Evolutionary conservation across 495 filamentous ascomycete genomes (phyloP).

Genomic region (Amphirosellinia nigrospora): DNA sequence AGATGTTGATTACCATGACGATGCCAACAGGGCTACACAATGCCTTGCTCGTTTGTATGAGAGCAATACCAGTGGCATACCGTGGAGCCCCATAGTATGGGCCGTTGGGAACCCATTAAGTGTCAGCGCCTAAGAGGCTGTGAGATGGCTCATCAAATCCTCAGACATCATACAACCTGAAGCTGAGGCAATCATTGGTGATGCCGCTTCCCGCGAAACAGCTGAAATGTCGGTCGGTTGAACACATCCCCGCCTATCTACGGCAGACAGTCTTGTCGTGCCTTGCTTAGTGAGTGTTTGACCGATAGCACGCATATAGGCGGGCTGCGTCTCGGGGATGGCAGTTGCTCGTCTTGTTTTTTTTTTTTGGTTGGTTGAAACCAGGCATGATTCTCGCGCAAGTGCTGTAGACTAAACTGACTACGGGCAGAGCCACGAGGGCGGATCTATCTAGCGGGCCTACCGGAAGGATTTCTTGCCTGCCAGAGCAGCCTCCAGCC

Average conservation of each 20-base stretch:
- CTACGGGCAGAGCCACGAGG: neutral
- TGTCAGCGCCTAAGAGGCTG: constrained; percentile 20
- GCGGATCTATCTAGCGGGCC: neutral
- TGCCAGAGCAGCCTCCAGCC: neutral
- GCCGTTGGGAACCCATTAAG: neutral
- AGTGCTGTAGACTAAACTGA: neutral
- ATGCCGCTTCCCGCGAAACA: constrained; percentile 12
- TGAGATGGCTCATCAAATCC: constrained; percentile 18
- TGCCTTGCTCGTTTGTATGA: constrained; percentile 2
- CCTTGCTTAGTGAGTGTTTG: constrained; percentile 20
- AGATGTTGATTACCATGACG: constrained; percentile 1
- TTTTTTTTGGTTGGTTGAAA: neutral
- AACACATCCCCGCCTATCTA: constrained; percentile 16
- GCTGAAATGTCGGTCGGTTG: constrained; percentile 27
- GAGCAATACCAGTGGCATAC: constrained; percentile 3
- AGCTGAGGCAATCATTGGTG: neutral
- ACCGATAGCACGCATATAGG: constrained; percentile 9
- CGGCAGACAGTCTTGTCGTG: constrained; percentile 14
- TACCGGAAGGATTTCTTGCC: constrained; percentile 17
- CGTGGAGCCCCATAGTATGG: constrained; percentile 1
- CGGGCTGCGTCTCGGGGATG: constrained; percentile 19
- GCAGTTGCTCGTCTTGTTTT: neutral
- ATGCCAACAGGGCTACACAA: neutral
- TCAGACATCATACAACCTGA: neutral
- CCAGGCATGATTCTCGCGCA: neutral